Base-by-base conservation (phyloP, 2,329 filamentous ascomycete genomes). In the Paecilomyces formosus region DNA sequence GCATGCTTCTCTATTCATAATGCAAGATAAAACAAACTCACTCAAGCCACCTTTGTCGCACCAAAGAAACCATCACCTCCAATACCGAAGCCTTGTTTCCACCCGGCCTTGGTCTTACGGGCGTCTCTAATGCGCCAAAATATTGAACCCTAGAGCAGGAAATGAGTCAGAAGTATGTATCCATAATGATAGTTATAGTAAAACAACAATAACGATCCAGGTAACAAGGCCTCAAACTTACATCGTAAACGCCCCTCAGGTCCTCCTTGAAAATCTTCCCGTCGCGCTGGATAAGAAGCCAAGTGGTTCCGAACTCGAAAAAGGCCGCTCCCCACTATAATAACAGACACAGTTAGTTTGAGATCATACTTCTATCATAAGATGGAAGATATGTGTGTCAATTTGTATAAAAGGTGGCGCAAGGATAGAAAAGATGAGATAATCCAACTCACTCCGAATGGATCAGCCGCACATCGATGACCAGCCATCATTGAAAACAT, bases 381-480 rank as follows among this genome's bases (percentile, higher is more conserved):
- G 1, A 26, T 26, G 24, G 24, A 26, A 26, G 24, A 26, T 26
- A 26, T 26, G 3, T 26, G 24, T 26, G 24, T 6, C 24, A 26
- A 26, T 26, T 26, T 3, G n/a, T n/a, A n/a, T n/a, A n/a, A n/a
- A n/a, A n/a, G n/a, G n/a, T n/a, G n/a, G n/a, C n/a, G n/a, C n/a
- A n/a, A n/a, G n/a, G n/a, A n/a, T n/a, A 26, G 24, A 26, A 6
- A 3, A 26, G 24, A 6, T 4, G 6, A 6, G 22, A 18, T n/a
- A 52, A 52, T 52, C 8, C n/a, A 33, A 50, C 57, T 52, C 49
- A 65, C 64, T 0, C 79, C 79, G 59, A 79, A 78, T 2, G 74
- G 70, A 69, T 81, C 78, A n/a, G 66, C 66, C 3, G 68, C 61
- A 58, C 74, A 65, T n/a, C 76, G 65, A 65, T 80, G 75, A 6